Percentiles rank a stretch among this genome's conserved stretches.
Conservation (phyloP, 192 early-diverging fungal genomes). For the Backusella tuberculispora region DNA sequence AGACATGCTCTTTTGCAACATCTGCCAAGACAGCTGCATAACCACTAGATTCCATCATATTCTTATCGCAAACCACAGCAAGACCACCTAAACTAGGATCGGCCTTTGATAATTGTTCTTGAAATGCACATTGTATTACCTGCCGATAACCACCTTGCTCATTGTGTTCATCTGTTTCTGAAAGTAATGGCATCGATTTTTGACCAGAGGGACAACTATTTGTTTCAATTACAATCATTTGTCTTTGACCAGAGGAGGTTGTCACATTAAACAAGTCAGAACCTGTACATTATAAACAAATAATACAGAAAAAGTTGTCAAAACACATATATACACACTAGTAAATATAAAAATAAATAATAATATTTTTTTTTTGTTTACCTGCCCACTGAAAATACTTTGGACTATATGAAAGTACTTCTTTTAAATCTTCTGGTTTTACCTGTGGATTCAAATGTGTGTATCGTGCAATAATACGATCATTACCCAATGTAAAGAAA, state of each 20-base stretch:
- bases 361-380: conserved; percentile 23
- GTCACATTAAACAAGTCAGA: conserved; percentile 90
- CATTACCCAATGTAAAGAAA: conserved; percentile 87
- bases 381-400: conserved; percentile 89
- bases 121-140: conserved; percentile 79
- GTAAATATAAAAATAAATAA: background rate
- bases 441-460: conserved; percentile 87
- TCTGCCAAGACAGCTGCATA: conserved; percentile 85
- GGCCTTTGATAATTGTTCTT: conserved; percentile 64
- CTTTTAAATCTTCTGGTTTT: conserved; percentile 60
- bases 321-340: too few relatives aligned
- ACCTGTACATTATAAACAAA: conserved; percentile 45
- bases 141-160: conserved; percentile 80
- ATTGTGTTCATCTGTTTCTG: conserved; percentile 73
- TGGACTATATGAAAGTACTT: conserved; percentile 67
- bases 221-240: conserved; percentile 93
- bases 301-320: background rate
- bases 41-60: conserved; percentile 84
- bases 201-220: conserved; percentile 91
- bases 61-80: conserved; percentile 89
- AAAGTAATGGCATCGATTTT: conserved; percentile 88
- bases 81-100: conserved; percentile 71
- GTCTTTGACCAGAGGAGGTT: conserved; percentile 78
- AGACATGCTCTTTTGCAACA: conserved; percentile 73
- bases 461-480: conserved; percentile 84